Evolutionary conservation across 306 rosid genomes (phyloP).

Genomic region (Crotalaria pallida): DNA sequence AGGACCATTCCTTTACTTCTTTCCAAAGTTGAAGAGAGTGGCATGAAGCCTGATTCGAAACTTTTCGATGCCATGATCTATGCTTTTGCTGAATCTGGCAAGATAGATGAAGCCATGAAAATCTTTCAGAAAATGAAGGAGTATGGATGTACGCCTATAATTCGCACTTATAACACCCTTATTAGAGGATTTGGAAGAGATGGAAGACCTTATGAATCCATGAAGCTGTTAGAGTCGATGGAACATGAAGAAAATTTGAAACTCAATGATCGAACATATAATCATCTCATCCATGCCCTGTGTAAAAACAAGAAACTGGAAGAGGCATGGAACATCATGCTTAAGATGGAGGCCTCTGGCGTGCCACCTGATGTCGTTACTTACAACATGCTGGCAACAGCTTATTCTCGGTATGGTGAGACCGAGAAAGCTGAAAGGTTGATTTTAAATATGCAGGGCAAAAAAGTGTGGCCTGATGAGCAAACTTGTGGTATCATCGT

Average conservation of each 20-base stretch:
- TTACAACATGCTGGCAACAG: constrained; percentile 75
- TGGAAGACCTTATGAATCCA: constrained; percentile 68
- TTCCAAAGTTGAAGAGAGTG: constrained; percentile 62
- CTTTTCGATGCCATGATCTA: constrained; percentile 91
- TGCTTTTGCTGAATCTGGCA: constrained; percentile 80
- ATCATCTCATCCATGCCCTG: constrained; percentile 82
- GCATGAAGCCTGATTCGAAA: constrained; percentile 78
- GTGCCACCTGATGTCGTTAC: constrained; percentile 82
- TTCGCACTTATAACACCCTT: constrained; percentile 84
- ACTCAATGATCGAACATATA: constrained; percentile 82
- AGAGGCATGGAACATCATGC: constrained; percentile 74
- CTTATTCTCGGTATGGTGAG: constrained; percentile 82
- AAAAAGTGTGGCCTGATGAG: constrained; percentile 63
- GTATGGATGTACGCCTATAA: constrained; percentile 74
- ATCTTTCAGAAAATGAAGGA: constrained; percentile 70
- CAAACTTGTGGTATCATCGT: constrained; percentile 83
- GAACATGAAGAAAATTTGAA: constrained; percentile 40
- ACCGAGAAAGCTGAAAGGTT: constrained; percentile 61
- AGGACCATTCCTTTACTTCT: constrained; percentile 63
- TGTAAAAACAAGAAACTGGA: constrained; percentile 58
- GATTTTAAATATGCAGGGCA: constrained; percentile 59
- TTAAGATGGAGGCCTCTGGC: constrained; percentile 71
- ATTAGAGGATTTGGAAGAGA: constrained; percentile 78
- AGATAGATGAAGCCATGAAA: constrained; percentile 63
- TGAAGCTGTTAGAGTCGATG: constrained; percentile 73